A percentile compares a stretch with the other conserved stretches of the same genome.
phyloP scores from a whole-genome alignment of 306 rosid genomes.

The Sicyos baderoa region DNA sequence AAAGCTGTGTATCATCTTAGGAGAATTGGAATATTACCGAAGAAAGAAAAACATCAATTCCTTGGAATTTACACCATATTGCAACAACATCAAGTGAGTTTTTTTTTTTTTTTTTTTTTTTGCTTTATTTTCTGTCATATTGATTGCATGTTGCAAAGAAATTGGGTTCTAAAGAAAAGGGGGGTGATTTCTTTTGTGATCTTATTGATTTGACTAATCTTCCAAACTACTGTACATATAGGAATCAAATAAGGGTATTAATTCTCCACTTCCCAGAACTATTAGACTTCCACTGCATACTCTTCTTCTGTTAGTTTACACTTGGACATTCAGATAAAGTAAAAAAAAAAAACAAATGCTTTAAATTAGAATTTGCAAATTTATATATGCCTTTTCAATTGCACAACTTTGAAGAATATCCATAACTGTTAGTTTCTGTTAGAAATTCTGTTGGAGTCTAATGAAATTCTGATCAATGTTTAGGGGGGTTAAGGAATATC shows the following conservation, averaged over 20 bases:
- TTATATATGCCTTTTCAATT: background rate
- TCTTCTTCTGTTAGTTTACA: background rate
- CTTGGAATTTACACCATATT: constrained; percentile 1
- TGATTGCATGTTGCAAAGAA: background rate
- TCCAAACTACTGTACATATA: too few relatives aligned
- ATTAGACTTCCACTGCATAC: constrained; percentile 3
- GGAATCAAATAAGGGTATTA: background rate
- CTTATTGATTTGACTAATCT: constrained; percentile 9
- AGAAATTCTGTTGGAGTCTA: background rate
- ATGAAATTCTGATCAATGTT: background rate
- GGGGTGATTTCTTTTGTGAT: constrained; percentile 1
- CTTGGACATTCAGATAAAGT: background rate
- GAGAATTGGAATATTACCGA: constrained; percentile 1
- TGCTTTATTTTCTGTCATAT: background rate
- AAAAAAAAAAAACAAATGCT: background rate
- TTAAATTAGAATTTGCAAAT: background rate
- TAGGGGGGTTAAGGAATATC: background rate
- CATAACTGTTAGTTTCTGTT: background rate
- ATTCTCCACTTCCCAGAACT: background rate
- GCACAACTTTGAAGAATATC: constrained; percentile 7
- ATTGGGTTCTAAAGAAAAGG: background rate
- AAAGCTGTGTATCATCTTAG: background rate
- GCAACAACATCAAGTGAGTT: constrained; percentile 11
- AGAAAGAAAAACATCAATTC: background rate
- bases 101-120: background rate